Conservation (phyloP, 306 rosid species). For the Oemleria cerasiformis region DNA sequence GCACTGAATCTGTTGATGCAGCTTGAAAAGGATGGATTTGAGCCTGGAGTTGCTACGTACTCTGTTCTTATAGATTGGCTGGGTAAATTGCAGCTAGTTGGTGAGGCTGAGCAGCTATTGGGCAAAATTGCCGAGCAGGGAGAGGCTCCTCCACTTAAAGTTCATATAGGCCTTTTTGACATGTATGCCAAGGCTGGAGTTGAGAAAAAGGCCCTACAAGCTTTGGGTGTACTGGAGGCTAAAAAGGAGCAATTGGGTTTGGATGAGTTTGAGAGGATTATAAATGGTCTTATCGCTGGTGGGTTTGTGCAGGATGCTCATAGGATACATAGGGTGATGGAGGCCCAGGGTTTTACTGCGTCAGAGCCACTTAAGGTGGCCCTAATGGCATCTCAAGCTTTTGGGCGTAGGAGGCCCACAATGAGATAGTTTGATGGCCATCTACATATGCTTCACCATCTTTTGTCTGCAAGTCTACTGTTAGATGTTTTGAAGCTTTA, state of each 20-base stretch:
- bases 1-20: constrained; percentile 65
- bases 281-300: constrained; percentile 46
- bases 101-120: constrained; percentile 76
- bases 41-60: constrained; percentile 78
- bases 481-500: constrained; percentile 10
- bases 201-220: constrained; percentile 82
- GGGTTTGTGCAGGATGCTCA: constrained; percentile 65
- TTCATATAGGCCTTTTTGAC: constrained; percentile 74
- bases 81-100: constrained; percentile 65
- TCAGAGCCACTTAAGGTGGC: constrained; percentile 24
- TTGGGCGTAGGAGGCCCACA: constrained; percentile 9
- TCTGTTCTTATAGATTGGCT: constrained; percentile 87
- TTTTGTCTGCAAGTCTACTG: constrained; percentile 20
- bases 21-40: constrained; percentile 71
- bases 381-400: constrained; percentile 22
- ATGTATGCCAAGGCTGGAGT: constrained; percentile 70
- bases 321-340: constrained; percentile 53
- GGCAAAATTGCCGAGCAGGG: constrained; percentile 66
- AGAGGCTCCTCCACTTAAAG: constrained; percentile 64
- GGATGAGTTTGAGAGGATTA: constrained; percentile 60
- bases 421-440: constrained; percentile 39
- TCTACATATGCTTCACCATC: constrained; percentile 17
- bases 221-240: constrained; percentile 64
- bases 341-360: constrained; percentile 54
- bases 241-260: constrained; percentile 56